Conservation (phyloP, 148 eudicot species). For the Rhododendron griersonianum region DNA sequence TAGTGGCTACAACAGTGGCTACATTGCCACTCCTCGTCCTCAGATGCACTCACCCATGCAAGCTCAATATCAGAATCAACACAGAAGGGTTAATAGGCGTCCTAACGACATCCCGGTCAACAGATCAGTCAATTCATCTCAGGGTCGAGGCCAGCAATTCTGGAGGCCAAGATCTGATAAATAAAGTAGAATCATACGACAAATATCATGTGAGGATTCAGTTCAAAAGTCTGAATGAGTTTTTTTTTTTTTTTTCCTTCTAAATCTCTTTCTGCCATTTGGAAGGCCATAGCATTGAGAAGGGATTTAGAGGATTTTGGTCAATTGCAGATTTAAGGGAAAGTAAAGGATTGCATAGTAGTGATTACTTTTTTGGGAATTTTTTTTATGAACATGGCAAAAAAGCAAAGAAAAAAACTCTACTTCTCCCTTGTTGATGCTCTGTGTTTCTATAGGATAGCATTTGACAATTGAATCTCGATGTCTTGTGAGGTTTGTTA, state of each 20-base stretch:
- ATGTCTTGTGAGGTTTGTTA: not conserved
- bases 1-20: not conserved
- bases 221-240: not conserved
- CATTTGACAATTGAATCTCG: not conserved
- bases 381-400: not conserved
- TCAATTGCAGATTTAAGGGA: not conserved
- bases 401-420: not conserved
- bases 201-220: not conserved
- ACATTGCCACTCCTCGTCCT: constrained; percentile 15
- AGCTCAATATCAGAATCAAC: constrained; percentile 17
- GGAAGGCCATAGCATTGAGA: not conserved
- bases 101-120: constrained; percentile 11
- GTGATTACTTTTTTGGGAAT: not conserved
- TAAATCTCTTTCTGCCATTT: not conserved
- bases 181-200: not conserved
- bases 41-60: constrained; percentile 14
- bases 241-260: not conserved
- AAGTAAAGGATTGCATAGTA: not conserved
- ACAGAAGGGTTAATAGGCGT: constrained; percentile 13
- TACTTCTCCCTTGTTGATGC: not conserved
- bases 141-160: constrained; percentile 22
- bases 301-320: not conserved
- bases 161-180: constrained; percentile 40
- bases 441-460: not conserved
- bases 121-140: constrained; percentile 11